These are phyloP conservation scores for Leccinum subtestaceum DNA, from an alignment of 768 basidiomycete species.

Conservation along the genomic window DNA sequence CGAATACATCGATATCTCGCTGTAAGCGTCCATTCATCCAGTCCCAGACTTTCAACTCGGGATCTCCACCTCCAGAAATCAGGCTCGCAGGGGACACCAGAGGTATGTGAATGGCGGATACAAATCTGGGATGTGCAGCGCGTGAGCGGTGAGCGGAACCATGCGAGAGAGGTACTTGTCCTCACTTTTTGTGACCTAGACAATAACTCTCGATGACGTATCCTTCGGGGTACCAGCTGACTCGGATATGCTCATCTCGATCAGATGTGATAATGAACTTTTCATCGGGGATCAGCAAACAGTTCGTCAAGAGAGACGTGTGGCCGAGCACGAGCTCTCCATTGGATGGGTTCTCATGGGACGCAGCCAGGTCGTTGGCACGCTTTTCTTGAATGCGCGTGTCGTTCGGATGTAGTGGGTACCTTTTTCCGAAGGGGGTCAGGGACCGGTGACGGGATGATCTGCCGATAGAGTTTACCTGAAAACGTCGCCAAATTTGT, in stretches of 20 bases:
- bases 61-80: conserved; percentile 89
- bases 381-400: conserved; percentile 25
- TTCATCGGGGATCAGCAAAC: conserved; percentile 65
- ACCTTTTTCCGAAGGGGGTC: conserved; percentile 39
- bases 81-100: conserved; percentile 44
- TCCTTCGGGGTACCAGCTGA: conserved; percentile 87
- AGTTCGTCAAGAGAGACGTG: conserved; percentile 76
- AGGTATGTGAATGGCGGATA: conserved; percentile 79
- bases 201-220: conserved; percentile 85
- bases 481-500: conserved; percentile 96
- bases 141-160: background rate
- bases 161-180: conserved; percentile 1
- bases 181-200: conserved; percentile 79
- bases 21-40: conserved; percentile 63
- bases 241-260: conserved; percentile 91
- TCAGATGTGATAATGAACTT: conserved; percentile 85
- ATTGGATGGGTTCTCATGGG: conserved; percentile 68
- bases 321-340: conserved; percentile 83
- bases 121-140: conserved; percentile 51
- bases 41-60: conserved; percentile 72
- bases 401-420: conserved; percentile 47
- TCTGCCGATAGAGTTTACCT: conserved; percentile 41
- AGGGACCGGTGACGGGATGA: background rate
- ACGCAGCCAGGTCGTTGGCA: conserved; percentile 37
- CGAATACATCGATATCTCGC: conserved; percentile 50